These are phyloP conservation scores for Acanthamoeba quina DNA, from an alignment of 208 protist species.

Conservation along the genomic window DNA sequence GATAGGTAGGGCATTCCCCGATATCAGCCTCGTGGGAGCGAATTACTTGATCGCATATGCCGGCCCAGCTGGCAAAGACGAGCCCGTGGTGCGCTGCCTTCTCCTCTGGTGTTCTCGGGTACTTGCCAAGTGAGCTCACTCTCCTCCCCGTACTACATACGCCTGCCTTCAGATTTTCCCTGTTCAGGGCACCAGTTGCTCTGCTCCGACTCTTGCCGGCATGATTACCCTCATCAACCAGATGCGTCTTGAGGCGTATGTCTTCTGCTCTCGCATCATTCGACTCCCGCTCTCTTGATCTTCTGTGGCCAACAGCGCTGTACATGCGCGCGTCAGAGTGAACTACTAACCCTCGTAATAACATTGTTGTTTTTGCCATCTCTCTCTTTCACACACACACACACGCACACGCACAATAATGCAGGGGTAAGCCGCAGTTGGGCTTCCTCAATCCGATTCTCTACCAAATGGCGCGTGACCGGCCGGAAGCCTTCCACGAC, in stretches of 20 bases:
- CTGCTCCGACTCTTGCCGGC: slow-evolving; percentile 78
- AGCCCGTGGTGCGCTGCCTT: too few species aligned
- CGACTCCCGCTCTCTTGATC: too few species aligned
- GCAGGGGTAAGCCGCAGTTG: slow-evolving; percentile 54
- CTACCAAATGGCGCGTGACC: slow-evolving; percentile 66
- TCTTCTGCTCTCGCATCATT: neutral
- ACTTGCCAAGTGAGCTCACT: too few species aligned
- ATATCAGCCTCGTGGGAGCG: neutral
- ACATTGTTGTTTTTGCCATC: too few species aligned
- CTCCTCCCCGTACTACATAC: too few species aligned
- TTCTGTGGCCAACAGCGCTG: too few species aligned
- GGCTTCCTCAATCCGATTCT: slow-evolving; percentile 87
- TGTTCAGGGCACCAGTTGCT: slow-evolving; percentile 79
- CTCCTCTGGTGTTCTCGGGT: too few species aligned
- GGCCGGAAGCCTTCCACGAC: slow-evolving; percentile 75
- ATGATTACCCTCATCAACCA: slow-evolving; percentile 83
- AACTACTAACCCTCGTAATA: too few species aligned
- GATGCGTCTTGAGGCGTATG: slow-evolving; percentile 47
- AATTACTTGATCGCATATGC: neutral
- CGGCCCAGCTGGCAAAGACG: neutral
- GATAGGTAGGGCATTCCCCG: neutral
- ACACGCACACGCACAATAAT: too few species aligned
- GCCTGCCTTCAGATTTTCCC: too few species aligned
- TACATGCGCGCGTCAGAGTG: too few species aligned
- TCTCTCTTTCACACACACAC: too few species aligned